phyloP scores from a whole-genome alignment of 1,139 yeast species.

The Debaryomyces sp. region DNA sequence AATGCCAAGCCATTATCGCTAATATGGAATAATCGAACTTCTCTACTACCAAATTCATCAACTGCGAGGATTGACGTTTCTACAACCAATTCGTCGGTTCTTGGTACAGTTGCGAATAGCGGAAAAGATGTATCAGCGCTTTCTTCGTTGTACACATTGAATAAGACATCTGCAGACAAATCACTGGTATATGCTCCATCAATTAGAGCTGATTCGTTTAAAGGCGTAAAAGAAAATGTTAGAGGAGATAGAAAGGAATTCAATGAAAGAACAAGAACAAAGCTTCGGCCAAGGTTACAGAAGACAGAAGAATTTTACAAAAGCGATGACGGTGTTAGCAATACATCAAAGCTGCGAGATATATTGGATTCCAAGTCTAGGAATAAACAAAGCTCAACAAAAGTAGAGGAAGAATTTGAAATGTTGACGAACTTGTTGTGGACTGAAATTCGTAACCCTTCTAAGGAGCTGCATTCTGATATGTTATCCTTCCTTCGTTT shows the following conservation, averaged over 20 bases:
- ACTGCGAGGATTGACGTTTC: conserved; percentile 25
- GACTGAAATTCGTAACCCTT: conserved; percentile 72
- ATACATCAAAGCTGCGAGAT: neutral
- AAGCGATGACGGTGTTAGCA: neutral
- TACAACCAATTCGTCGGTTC: conserved; percentile 38
- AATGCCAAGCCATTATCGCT: conserved; percentile 30
- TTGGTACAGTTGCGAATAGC: conserved; percentile 41
- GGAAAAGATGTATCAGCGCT: conserved; percentile 39
- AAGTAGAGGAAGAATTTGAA: conserved; percentile 8
- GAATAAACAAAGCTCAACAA: neutral
- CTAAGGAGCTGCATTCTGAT: conserved; percentile 55
- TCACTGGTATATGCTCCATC: neutral
- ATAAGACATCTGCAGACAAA: conserved; percentile 35
- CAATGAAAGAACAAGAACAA: neutral
- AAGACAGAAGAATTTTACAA: neutral
- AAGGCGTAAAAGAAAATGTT: neutral
- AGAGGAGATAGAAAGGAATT: neutral
- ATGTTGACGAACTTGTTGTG: conserved; percentile 46
- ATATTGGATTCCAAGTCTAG: conserved; percentile 1
- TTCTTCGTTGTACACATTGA: conserved; percentile 42
- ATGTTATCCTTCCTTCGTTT: conserved; percentile 39
- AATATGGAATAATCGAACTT: conserved; percentile 24
- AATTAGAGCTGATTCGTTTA: neutral
- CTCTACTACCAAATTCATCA: conserved; percentile 19
- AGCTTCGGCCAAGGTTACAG: neutral